phyloP scores from a whole-genome alignment of 176 grass and related monocot genomes.

The Oryza punctata region DNA sequence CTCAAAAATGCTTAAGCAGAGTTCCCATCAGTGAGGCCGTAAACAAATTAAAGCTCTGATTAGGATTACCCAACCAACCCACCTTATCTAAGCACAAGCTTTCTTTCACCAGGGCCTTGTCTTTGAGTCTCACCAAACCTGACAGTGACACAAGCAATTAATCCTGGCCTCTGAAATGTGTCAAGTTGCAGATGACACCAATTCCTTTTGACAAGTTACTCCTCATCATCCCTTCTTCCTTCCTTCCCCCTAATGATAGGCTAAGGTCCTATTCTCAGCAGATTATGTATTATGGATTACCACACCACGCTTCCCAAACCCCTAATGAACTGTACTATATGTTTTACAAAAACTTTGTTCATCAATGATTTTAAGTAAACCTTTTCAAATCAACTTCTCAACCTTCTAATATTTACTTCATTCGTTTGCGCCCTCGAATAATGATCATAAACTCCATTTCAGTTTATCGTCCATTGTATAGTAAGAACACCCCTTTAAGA shows the following conservation, averaged over 20 bases:
- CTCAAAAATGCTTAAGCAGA: conserved; percentile 16
- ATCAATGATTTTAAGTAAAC: too few relatives aligned
- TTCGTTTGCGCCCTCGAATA: too few relatives aligned
- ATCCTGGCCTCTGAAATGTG: conserved; percentile 28
- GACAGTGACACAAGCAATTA: conserved; percentile 38
- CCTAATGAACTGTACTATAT: too few relatives aligned
- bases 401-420: too few relatives aligned
- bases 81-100: conserved; percentile 53
- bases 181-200: conserved; percentile 38
- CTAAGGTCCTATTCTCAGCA: not conserved
- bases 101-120: conserved; percentile 33
- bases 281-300: too few relatives aligned
- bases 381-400: too few relatives aligned
- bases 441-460: too few relatives aligned
- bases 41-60: conserved; percentile 54
- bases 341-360: too few relatives aligned
- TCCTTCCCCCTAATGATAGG: conserved; percentile 37
- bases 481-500: too few relatives aligned
- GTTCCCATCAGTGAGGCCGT: conserved; percentile 37
- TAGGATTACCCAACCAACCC: conserved; percentile 69
- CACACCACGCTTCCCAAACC: too few relatives aligned
- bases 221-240: not conserved
- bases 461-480: too few relatives aligned
- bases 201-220: conserved; percentile 37
- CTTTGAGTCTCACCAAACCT: conserved; percentile 52